Evolutionary conservation across 2,329 filamentous ascomycete species (phyloP).

Genomic region (Pseudocercospora eumusae): DNA sequence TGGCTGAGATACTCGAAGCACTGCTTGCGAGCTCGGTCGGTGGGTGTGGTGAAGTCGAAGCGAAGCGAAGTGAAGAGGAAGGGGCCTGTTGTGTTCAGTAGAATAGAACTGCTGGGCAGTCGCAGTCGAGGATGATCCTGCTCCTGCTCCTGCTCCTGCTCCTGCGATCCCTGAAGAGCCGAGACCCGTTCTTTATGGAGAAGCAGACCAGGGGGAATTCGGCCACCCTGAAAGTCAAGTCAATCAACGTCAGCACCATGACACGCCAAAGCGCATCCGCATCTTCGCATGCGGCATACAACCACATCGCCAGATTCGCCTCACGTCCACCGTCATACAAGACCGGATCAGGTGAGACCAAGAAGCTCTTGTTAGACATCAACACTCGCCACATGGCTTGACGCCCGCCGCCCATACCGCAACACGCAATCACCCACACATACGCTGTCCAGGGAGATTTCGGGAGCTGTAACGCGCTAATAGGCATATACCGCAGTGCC

Average conservation of each 20-base stretch:
- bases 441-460: too few species aligned
- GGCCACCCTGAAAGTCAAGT: not conserved
- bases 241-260: not conserved
- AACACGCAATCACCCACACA: too few species aligned
- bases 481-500: too few species aligned
- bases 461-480: too few species aligned
- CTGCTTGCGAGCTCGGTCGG: constrained; percentile 1
- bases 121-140: not conserved
- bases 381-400: too few species aligned
- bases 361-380: not conserved
- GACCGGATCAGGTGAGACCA: not conserved
- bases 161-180: not conserved
- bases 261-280: not conserved
- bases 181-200: not conserved
- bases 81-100: not conserved
- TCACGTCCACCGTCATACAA: not conserved
- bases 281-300: too few species aligned
- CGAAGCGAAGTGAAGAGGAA: too few species aligned
- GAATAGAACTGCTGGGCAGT: too few species aligned
- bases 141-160: too few species aligned
- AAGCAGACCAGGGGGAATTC: not conserved
- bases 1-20: not conserved
- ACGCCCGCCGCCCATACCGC: too few species aligned
- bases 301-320: too few species aligned
- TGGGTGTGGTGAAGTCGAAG: not conserved